These are phyloP conservation scores for Coffea humblotiana DNA, from an alignment of 305 asterid genomes.

Conservation along the genomic window DNA sequence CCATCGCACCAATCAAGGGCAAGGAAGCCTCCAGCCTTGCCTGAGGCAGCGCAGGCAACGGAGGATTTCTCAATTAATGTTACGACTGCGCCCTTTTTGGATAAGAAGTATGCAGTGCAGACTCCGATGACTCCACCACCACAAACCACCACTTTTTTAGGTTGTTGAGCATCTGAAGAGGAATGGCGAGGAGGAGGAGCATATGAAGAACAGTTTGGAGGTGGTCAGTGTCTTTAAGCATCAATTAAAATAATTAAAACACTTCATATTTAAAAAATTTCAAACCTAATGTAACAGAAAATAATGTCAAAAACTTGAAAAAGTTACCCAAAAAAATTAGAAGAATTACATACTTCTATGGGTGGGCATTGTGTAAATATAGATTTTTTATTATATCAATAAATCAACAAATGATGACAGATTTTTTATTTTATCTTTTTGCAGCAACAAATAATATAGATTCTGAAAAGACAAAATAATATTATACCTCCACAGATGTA, in stretches of 20 bases:
- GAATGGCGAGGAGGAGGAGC: conserved; percentile 31
- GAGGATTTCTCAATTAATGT: conserved; percentile 83
- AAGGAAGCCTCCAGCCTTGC: conserved; percentile 93
- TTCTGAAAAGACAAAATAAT: too few species aligned
- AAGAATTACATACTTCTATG: too few species aligned
- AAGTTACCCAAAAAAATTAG: too few species aligned
- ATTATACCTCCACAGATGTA: conserved; percentile 77
- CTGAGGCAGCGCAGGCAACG: conserved; percentile 87
- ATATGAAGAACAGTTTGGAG: conserved; percentile 21
- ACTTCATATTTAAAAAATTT: too few species aligned
- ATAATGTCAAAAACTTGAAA: too few species aligned
- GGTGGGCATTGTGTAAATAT: too few species aligned
- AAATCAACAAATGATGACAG: too few species aligned
- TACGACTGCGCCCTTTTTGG: conserved; percentile 68
- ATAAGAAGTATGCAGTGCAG: conserved; percentile 79
- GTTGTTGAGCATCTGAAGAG: conserved; percentile 32
- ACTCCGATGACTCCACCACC: conserved; percentile 94
- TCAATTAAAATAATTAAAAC: too few species aligned
- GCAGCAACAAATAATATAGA: too few species aligned
- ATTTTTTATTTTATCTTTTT: too few species aligned
- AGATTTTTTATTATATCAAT: too few species aligned
- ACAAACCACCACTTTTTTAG: conserved; percentile 69
- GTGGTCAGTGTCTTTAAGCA: neutral
- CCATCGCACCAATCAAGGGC: conserved; percentile 89
- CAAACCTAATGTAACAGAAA: too few species aligned